Percentiles rank a stretch among this genome's conserved stretches.
Evolutionary conservation across 371 early-diverging fungal genomes (phyloP).

Genomic region (Enterocytospora artemiae): DNA sequence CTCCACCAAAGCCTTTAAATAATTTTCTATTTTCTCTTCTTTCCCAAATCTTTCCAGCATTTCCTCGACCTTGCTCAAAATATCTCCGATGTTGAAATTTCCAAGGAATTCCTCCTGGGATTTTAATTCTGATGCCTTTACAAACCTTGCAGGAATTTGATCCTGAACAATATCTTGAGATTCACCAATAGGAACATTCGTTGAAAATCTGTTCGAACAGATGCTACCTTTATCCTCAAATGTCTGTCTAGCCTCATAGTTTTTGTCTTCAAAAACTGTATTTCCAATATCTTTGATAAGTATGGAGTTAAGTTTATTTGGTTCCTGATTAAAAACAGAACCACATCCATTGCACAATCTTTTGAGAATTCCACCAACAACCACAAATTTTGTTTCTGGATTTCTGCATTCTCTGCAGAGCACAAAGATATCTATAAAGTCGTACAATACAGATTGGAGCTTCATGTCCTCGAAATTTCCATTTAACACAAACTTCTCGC

Average conservation of each 20-base stretch:
- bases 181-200: not conserved
- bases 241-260: conserved; percentile 2
- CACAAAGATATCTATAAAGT: conserved; percentile 87
- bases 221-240: not conserved
- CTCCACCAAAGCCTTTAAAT: conserved; percentile 18
- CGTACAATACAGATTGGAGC: conserved; percentile 74
- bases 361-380: conserved; percentile 32
- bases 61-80: conserved; percentile 20
- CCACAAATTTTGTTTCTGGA: conserved; percentile 86
- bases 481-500: conserved; percentile 83
- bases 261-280: not conserved
- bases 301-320: conserved; percentile 39
- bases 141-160: too few relatives aligned
- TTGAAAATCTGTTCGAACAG: not conserved
- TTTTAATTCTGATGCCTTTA: not conserved
- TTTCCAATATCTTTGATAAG: conserved; percentile 44
- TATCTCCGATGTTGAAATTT: not conserved
- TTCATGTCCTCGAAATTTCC: conserved; percentile 80
- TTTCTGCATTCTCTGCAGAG: conserved; percentile 83
- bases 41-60: conserved; percentile 26
- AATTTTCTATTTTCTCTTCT: conserved; percentile 11
- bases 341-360: conserved; percentile 56
- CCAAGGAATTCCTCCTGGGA: not conserved
- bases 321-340: conserved; percentile 16
- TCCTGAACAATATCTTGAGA: not conserved